Conservation (phyloP, 2,329 filamentous ascomycete genomes). For the Lasiodiplodia gonubiensis region DNA sequence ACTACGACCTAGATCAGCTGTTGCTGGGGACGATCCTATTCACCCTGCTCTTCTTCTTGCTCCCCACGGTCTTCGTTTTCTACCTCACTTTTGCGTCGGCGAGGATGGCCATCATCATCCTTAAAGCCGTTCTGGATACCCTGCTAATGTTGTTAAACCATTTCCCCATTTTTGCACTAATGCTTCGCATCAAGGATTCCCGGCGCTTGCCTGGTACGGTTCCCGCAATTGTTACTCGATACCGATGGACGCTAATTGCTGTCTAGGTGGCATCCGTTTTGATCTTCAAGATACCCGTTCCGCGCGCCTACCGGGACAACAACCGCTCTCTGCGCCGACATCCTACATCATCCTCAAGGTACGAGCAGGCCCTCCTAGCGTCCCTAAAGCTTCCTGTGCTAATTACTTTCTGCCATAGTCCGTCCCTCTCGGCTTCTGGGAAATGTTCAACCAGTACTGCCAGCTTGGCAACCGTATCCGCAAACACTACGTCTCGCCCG, state of each 20-base stretch:
- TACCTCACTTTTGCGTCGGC: constrained; percentile 95
- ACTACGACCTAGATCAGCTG: constrained; percentile 96
- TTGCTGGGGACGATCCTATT: constrained; percentile 96
- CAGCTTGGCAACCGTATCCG: constrained; percentile 90
- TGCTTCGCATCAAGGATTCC: constrained; percentile 94
- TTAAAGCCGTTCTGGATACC: constrained; percentile 92
- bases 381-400: constrained; percentile 26
- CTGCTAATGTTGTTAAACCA: constrained; percentile 93
- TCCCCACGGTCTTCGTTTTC: constrained; percentile 95
- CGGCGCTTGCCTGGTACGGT: constrained; percentile 77
- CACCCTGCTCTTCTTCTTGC: constrained; percentile 89
- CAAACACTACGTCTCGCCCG: constrained; percentile 91
- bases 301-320: constrained; percentile 44
- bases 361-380: constrained; percentile 31
- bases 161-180: constrained; percentile 94
- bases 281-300: constrained; percentile 77
- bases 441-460: constrained; percentile 97
- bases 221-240: neutral
- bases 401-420: constrained; percentile 60
- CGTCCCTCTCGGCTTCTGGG: constrained; percentile 84
- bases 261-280: constrained; percentile 79
- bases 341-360: constrained; percentile 90
- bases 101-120: constrained; percentile 89
- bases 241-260: neutral
- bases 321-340: constrained; percentile 60